Base-by-base conservation (phyloP, 1,284 basidiomycete genomes). In the Golubevia sp. region DNA sequence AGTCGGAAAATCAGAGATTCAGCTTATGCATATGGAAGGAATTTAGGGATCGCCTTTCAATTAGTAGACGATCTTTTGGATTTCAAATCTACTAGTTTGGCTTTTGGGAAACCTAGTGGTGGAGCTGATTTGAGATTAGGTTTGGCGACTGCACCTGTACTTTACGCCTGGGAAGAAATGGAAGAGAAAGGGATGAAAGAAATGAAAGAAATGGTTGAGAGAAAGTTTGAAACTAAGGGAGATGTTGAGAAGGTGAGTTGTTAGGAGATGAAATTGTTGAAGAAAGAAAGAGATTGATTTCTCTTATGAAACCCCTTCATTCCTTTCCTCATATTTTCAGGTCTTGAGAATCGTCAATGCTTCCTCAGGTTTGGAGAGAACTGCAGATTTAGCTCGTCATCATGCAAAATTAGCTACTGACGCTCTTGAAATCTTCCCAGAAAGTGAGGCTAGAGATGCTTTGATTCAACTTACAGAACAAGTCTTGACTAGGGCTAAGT, bases 111-210 rank as follows among this genome's bases (percentile, higher is more conserved):
- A 85, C 93, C 93, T 0, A 86, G 85, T 0, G 88, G 90, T 15
- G 92, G 92, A 7, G 91, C 93, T 0, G 93, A 98, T 84, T 86
- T 97, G 48, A 88, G 90, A 62, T 86, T 96, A 0, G 94, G 95
- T 0, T 86, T 97, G 23, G 92, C 94, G 1, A 97, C 94, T 0
- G 96, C 92, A 0, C 96, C 96, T 0, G 91, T 91, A 1, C 85
- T 99, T n/a, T 98, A 92, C 79, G 96, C 97, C 15, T 94, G 92
- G 87, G 93, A 97, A 84, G 91, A 97, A 82, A 88, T 92, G 82
- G 89, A 92, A 4, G 89, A 90, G 67, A 65, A 80, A n/a, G 68
- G 73, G 44, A 34, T 34, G 30, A 34, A 34, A 11, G 71, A 79
- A 13, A 86, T 97, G 82, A 90, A 90, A 1, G 90, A 91, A 0